Conservation (phyloP, 495 filamentous ascomycete genomes). For the Tuber aestivum region DNA sequence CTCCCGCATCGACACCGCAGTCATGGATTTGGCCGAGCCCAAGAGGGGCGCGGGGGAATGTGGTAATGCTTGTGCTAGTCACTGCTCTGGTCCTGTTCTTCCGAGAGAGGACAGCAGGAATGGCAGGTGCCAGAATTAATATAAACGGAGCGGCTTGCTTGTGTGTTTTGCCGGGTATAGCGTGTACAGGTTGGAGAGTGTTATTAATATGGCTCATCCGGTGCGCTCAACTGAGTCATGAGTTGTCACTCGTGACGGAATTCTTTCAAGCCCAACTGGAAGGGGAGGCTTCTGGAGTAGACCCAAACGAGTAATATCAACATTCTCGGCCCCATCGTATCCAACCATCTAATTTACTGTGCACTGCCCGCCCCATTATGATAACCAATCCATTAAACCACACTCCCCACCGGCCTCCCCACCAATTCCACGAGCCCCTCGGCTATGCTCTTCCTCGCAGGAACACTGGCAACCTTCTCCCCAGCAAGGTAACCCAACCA, state of each 20-base stretch:
- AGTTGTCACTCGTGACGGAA: background rate
- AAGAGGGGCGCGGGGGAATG: no score
- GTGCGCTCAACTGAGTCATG: background rate
- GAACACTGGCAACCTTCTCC: slow-evolving; percentile 77
- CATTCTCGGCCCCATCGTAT: background rate
- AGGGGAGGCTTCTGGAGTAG: background rate
- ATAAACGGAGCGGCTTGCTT: no score
- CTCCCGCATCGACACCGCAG: no score
- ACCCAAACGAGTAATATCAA: background rate
- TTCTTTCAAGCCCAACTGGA: background rate
- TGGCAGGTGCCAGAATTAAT: no score
- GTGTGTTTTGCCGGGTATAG: no score
- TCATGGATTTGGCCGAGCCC: no score
- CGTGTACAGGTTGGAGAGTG: no score
- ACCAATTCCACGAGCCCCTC: slow-evolving; percentile 84
- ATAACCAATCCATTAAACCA: slow-evolving; percentile 44
- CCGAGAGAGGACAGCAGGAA: no score
- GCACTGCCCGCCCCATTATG: background rate
- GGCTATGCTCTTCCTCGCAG: slow-evolving; percentile 71
- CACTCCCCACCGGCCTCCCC: slow-evolving; percentile 79
- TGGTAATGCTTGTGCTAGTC: no score
- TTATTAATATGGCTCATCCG: background rate
- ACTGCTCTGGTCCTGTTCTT: no score
- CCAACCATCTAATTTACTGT: background rate
- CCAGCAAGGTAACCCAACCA: slow-evolving; percentile 90